Evolutionary conservation across 2,329 filamentous ascomycete genomes (phyloP).

Genomic region (Sporothrix schenckii): DNA sequence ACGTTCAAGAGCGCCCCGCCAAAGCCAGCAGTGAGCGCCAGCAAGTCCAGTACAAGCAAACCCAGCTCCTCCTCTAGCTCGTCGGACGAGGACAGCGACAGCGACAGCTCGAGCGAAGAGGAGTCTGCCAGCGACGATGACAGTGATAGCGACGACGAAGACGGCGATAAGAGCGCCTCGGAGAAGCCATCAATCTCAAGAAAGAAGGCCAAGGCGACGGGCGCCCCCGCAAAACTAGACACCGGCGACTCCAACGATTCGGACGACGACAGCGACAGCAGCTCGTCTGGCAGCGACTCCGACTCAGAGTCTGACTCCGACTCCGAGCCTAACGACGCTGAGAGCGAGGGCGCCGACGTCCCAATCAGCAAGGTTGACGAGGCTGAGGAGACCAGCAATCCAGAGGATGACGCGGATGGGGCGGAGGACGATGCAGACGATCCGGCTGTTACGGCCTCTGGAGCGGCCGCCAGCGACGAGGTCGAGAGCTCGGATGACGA

Average conservation of each 20-base stretch:
- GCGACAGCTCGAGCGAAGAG: neutral
- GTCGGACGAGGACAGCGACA: neutral
- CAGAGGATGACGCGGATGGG: too few species aligned
- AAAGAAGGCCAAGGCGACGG: neutral
- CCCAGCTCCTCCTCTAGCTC: neutral
- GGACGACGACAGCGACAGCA: neutral
- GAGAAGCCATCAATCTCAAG: neutral
- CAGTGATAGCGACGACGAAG: slow-evolving; percentile 11
- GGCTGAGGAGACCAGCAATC: neutral
- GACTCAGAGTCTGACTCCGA: neutral
- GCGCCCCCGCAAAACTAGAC: neutral
- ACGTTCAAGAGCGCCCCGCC: slow-evolving; percentile 10
- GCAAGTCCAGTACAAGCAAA: neutral
- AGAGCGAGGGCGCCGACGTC: neutral
- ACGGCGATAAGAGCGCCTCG: neutral
- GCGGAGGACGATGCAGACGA: neutral
- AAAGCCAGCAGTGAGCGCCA: neutral
- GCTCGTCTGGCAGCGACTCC: neutral
- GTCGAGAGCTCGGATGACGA: slow-evolving; percentile 32
- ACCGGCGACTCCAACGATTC: neutral
- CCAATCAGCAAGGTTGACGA: neutral
- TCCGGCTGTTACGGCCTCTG: neutral
- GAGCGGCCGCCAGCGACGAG: neutral
- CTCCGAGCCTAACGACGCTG: slow-evolving; percentile 10
- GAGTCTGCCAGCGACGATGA: neutral